A percentile compares a stretch with the other conserved stretches of the same genome.
These are phyloP conservation scores for Trichoderma pleuroti DNA, from an alignment of 2,329 filamentous ascomycete genomes.

Conservation along the genomic window DNA sequence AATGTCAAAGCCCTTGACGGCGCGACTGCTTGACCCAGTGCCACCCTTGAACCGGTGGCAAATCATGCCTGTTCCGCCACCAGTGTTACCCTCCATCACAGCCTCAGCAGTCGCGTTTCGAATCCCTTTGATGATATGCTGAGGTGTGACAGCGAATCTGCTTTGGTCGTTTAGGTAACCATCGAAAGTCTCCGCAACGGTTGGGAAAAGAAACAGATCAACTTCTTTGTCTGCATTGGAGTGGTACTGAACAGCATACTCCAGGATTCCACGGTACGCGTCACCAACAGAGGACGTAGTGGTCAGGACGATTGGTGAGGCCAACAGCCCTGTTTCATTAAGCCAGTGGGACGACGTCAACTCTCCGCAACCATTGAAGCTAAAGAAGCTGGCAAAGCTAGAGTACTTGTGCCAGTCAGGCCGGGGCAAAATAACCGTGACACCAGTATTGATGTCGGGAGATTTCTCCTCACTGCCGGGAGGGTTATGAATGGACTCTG, in stretches of 20 bases:
- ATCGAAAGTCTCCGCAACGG: slow-evolving; percentile 62
- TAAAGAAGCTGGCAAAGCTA: slow-evolving; percentile 51
- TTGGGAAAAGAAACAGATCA: slow-evolving; percentile 53
- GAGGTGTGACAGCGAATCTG: slow-evolving; percentile 51
- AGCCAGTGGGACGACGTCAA: slow-evolving; percentile 61
- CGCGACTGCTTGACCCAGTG: slow-evolving; percentile 58
- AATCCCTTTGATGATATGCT: slow-evolving; percentile 54
- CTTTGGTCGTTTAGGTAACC: slow-evolving; percentile 57
- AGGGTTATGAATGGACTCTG: slow-evolving; percentile 36
- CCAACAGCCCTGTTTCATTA: slow-evolving; percentile 56
- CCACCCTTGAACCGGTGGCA: slow-evolving; percentile 65
- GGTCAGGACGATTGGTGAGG: slow-evolving; percentile 59
- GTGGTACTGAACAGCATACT: slow-evolving; percentile 50
- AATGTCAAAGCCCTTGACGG: slow-evolving; percentile 46
- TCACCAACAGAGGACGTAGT: slow-evolving; percentile 56
- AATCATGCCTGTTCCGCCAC: slow-evolving; percentile 66
- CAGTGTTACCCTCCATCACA: slow-evolving; percentile 60
- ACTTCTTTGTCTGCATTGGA: slow-evolving; percentile 40
- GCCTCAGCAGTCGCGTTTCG: slow-evolving; percentile 45
- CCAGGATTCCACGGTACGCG: slow-evolving; percentile 56
- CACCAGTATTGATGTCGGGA: slow-evolving; percentile 44
- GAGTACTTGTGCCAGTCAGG: slow-evolving; percentile 42
- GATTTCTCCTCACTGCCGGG: slow-evolving; percentile 45
- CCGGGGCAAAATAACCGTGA: slow-evolving; percentile 48
- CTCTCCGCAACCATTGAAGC: slow-evolving; percentile 63